Conservation (phyloP, 2,329 filamentous ascomycete genomes). For the Microsporum canis region DNA sequence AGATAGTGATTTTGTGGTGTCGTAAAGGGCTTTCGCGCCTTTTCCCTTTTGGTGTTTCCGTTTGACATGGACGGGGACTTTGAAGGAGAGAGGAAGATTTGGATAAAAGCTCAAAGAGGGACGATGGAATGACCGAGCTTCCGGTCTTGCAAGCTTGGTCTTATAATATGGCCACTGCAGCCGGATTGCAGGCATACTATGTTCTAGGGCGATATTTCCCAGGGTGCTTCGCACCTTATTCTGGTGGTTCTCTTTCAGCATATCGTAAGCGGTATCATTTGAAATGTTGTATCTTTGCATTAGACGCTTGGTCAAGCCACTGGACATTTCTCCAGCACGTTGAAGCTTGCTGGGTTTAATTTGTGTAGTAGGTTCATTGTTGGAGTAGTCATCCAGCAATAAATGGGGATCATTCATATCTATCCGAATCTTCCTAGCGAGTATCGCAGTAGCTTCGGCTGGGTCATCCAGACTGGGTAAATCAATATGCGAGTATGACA, state of each 20-base stretch:
- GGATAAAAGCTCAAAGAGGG: slow-evolving; percentile 63
- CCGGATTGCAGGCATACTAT: slow-evolving; percentile 82
- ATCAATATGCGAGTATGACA: slow-evolving; percentile 46
- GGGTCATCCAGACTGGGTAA: slow-evolving; percentile 72
- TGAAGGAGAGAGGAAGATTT: slow-evolving; percentile 59
- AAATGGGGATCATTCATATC: slow-evolving; percentile 83
- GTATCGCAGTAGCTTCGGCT: slow-evolving; percentile 56
- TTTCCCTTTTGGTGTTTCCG: slow-evolving; percentile 73
- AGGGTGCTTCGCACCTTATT: slow-evolving; percentile 90
- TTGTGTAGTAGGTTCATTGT: slow-evolving; percentile 49
- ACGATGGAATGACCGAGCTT: slow-evolving; percentile 74
- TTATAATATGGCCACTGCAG: slow-evolving; percentile 95
- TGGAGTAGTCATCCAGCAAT: slow-evolving; percentile 65
- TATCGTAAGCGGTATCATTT: slow-evolving; percentile 90
- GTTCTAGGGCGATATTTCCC: slow-evolving; percentile 83
- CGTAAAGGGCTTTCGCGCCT: slow-evolving; percentile 65
- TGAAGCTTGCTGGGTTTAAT: slow-evolving; percentile 27
- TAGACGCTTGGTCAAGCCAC: slow-evolving; percentile 60
- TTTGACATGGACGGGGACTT: slow-evolving; percentile 61
- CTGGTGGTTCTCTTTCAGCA: slow-evolving; percentile 91
- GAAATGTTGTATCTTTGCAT: slow-evolving; percentile 85
- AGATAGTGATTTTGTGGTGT: slow-evolving; percentile 68
- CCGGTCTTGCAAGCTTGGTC: slow-evolving; percentile 60
- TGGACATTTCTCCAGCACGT: slow-evolving; percentile 50
- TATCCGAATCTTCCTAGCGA: slow-evolving; percentile 67